Evolutionary conservation across 2,329 filamentous ascomycete genomes (phyloP), one percentile per base, ranked within the genome.

Genomic region (Calcarisporium arbuscula): DNA sequence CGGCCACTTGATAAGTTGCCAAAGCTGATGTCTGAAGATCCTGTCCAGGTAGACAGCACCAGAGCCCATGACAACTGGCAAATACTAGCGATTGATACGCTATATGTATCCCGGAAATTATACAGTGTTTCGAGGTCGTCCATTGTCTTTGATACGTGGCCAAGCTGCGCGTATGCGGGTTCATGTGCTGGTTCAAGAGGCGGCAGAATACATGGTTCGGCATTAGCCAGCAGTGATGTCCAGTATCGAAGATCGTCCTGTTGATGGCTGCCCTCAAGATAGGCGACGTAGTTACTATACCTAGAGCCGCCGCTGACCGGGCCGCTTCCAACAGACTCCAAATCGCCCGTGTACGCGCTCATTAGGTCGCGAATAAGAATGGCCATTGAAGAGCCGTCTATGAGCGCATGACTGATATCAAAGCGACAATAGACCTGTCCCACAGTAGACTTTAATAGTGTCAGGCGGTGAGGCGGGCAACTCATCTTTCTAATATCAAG

Each of bases 1-100:
- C 48, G 48, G 11, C 48, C 48, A 1, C 46, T 47, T 1, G 36
- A 35, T 2, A 50, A 28, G 6, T 46, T 44, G 5, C 72, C 72
- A 37, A 74, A 77, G 21, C 64, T 67, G 0, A 74, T 60, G 30
- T 73, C 68, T 2, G 58, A 55, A 0, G 57, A 53, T 1, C 60
- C 60, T 4, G 70, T 69, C 40, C 72, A 73, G 7, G 46, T 54
- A 9, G 64, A 58, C 10, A 77, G 48, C 0, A 72, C 53, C 5
- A 77, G 53, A 4, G 65, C 68, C 73, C 73, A 77, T 0, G 61
- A 60, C 15, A 68, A 58, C 37, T 72, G 68, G 3, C 17, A 9
- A 19, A 31, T 15, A n/a, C 29, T 31, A 8, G 29, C 29, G 11
- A 17, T n/a, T n/a, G n/a, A n/a, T n/a, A n/a, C n/a, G n/a, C n/a